Evolutionary conservation across 2,329 filamentous ascomycete genomes (phyloP).

Genomic region (Exutisphaerella laricina): DNA sequence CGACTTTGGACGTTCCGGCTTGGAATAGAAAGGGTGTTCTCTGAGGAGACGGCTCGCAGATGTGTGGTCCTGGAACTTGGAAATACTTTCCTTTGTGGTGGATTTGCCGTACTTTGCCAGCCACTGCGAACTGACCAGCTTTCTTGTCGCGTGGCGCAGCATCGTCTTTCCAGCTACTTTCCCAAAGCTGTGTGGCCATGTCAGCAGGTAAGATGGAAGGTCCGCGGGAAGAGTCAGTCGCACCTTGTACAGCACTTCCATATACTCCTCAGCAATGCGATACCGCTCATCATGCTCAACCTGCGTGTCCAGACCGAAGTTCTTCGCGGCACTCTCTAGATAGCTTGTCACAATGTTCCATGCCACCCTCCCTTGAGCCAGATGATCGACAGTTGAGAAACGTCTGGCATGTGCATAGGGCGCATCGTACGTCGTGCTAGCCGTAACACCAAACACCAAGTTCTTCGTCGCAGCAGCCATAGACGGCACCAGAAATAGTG

Average conservation of each 20-base stretch:
- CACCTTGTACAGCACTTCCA: constrained; percentile 58
- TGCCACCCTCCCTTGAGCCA: constrained; percentile 55
- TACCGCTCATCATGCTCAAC: constrained; percentile 59
- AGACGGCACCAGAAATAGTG: constrained; percentile 56
- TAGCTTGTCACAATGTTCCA: constrained; percentile 63
- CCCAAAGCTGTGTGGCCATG: no score
- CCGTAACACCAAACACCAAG: constrained; percentile 56
- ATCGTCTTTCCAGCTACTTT: constrained; percentile 50
- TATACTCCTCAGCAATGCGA: constrained; percentile 56
- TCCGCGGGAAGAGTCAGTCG: no score
- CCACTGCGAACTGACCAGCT: constrained; percentile 53
- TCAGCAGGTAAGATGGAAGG: no score
- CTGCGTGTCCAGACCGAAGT: constrained; percentile 52
- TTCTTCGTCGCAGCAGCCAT: constrained; percentile 63
- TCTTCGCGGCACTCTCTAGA: constrained; percentile 58
- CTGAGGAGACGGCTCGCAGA: constrained; percentile 38
- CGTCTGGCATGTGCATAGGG: constrained; percentile 58
- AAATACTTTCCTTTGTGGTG: constrained; percentile 53
- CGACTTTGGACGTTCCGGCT: constrained; percentile 54
- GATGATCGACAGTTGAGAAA: constrained; percentile 57
- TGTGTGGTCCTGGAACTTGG: constrained; percentile 41
- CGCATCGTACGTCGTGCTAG: constrained; percentile 57
- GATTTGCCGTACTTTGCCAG: constrained; percentile 54
- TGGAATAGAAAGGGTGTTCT: constrained; percentile 42
- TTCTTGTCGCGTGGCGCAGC: constrained; percentile 50